These are phyloP conservation scores for Lyophyllum atratum DNA, from an alignment of 768 basidiomycete species.

Conservation along the genomic window DNA sequence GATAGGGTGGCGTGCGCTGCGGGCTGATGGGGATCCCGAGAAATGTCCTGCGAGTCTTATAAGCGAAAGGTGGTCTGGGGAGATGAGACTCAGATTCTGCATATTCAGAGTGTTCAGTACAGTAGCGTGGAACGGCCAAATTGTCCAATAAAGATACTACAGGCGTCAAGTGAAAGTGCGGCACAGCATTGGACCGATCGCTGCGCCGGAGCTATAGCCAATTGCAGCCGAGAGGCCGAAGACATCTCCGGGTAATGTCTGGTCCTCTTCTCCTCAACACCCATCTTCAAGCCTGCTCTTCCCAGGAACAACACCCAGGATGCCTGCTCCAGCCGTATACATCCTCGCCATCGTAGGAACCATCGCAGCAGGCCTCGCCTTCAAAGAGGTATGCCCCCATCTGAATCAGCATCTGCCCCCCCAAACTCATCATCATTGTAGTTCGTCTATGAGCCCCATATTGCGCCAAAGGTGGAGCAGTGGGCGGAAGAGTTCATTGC, in stretches of 20 bases:
- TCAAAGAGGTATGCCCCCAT: conserved; percentile 14
- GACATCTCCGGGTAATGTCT: not conserved
- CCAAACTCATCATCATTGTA: conserved; percentile 25
- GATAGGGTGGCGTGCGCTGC: too few relatives aligned
- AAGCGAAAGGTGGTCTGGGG: too few relatives aligned
- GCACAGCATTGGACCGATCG: not conserved
- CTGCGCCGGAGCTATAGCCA: not conserved
- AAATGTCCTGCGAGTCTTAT: too few relatives aligned
- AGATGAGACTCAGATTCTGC: too few relatives aligned
- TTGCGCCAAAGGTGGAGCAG: conserved; percentile 59
- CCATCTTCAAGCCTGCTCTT: conserved; percentile 2
- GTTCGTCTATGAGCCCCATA: conserved; percentile 73
- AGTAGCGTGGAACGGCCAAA: too few relatives aligned
- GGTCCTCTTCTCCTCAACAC: conserved; percentile 10
- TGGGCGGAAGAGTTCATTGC: conserved; percentile 43
- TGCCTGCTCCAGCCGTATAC: conserved; percentile 22
- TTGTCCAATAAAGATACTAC: too few relatives aligned
- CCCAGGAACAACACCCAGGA: conserved; percentile 1
- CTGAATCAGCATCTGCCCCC: not conserved
- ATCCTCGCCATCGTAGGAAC: conserved; percentile 16
- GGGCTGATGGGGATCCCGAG: too few relatives aligned
- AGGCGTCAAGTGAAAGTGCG: not conserved
- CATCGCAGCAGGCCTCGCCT: conserved; percentile 17
- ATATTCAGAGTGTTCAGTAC: too few relatives aligned
- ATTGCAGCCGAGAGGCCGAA: not conserved